Evolutionary conservation across 208 protist species (phyloP), one percentile per base, ranked within the genome.

Genomic region (Trypanosoma lewisi): DNA sequence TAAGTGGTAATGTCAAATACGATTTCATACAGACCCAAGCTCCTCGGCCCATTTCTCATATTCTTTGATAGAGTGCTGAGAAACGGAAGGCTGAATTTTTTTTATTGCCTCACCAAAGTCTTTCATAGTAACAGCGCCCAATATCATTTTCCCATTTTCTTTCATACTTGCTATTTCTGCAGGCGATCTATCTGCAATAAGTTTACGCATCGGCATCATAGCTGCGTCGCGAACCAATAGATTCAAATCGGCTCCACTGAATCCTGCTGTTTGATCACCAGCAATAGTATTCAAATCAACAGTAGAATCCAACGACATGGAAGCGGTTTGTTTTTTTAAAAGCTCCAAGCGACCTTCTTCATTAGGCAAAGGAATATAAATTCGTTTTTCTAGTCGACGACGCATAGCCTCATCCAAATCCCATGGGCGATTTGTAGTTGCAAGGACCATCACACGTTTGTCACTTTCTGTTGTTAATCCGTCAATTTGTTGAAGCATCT

Each of bases 281-380:
- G 82, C 87, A 27, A 94, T 69, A 45, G 58, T 16, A 17, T 80
- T 59, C 1, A 94, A 25, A 45, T 76, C 44, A 56, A 80, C 51
- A 50, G 57, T 42, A 41, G 51, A 6, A 36, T 49, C 42, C 23
- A 80, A 28, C 30, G 41, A 45, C 34, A 80, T 54, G 28, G 42
- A 44, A 31, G 56, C 5, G 4, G 67, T 70, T 31, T 80, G 62
- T 48, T 67, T 73, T 25, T 68, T 70, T 12, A 80, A 44, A 23
- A 80, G n/a, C n/a, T 57, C 49, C 8, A 77, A 36, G 11, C 74
- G 36, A 17, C 62, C 69, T 25, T 65, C 61, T 34, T 52, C 27
- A 39, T 97, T 79, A 14, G 97, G 97, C 21, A 98, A 64, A 5
- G 92, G 89, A 30, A 99, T 91, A 72, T 98, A 99, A 19, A 98